Evolutionary conservation across 371 early-diverging fungal species (phyloP).

Genomic region (Mortierella sp.): DNA sequence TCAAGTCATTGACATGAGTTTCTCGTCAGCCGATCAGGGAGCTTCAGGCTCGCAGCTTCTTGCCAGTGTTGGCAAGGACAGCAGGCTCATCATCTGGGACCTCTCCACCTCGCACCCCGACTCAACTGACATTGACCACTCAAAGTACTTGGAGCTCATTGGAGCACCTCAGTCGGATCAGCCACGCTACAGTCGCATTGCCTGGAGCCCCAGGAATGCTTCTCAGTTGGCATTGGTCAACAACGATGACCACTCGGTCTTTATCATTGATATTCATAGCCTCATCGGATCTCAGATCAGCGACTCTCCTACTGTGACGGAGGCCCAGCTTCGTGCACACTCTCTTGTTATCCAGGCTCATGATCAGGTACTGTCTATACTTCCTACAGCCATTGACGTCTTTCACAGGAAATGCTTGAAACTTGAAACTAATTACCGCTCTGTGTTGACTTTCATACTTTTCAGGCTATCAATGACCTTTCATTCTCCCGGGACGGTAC

Average conservation of each 20-base stretch:
- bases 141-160: slow-evolving; percentile 42
- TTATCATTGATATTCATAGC: slow-evolving; percentile 41
- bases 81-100: slow-evolving; percentile 59
- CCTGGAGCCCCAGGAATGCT: slow-evolving; percentile 42
- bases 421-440: too few species aligned
- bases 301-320: slow-evolving; percentile 26
- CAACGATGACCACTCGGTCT: slow-evolving; percentile 50
- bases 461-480: slow-evolving; percentile 58
- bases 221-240: slow-evolving; percentile 55
- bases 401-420: neutral
- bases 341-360: slow-evolving; percentile 48
- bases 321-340: slow-evolving; percentile 35
- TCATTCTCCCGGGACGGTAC: slow-evolving; percentile 61
- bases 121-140: slow-evolving; percentile 51
- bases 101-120: slow-evolving; percentile 55
- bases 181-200: slow-evolving; percentile 43
- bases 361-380: slow-evolving; percentile 31
- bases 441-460: neutral
- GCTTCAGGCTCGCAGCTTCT: slow-evolving; percentile 39
- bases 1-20: slow-evolving; percentile 59
- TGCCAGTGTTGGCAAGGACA: slow-evolving; percentile 57
- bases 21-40: slow-evolving; percentile 31
- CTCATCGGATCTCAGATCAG: slow-evolving; percentile 26
- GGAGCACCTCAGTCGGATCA: slow-evolving; percentile 40
- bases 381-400: neutral